These are phyloP conservation scores for Flaveria bidentis DNA, from an alignment of 129 eudicot genomes.

Conservation along the genomic window DNA sequence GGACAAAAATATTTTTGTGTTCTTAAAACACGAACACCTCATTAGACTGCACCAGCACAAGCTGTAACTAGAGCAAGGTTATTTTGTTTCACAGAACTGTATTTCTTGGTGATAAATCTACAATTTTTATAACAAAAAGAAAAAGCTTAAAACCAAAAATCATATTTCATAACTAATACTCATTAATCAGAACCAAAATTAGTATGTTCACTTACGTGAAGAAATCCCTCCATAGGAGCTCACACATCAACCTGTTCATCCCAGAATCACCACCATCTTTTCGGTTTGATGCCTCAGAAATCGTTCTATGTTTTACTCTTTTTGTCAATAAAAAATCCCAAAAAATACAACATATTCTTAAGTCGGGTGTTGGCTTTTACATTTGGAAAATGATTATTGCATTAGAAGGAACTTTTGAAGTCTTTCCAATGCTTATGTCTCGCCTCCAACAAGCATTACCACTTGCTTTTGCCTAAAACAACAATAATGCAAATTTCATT, in stretches of 20 bases:
- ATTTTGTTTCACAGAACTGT: constrained; percentile 68
- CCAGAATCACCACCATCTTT: constrained; percentile 76
- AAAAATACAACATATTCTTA: not conserved
- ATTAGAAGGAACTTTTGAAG: constrained; percentile 72
- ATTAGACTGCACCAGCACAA: constrained; percentile 70
- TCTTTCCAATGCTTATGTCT: constrained; percentile 85
- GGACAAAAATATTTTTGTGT: not conserved
- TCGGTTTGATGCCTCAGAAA: constrained; percentile 53
- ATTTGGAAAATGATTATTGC: constrained; percentile 22
- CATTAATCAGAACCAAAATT: not conserved
- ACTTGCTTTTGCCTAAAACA: constrained; percentile 65
- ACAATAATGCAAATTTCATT: not conserved
- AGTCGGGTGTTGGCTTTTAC: not conserved
- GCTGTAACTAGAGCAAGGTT: constrained; percentile 79
- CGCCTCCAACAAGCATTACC: constrained; percentile 88
- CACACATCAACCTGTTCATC: constrained; percentile 88
- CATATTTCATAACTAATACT: not conserved
- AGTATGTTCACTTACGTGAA: constrained; percentile 56
- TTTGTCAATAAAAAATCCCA: not conserved
- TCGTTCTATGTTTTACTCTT: constrained; percentile 54
- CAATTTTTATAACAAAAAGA: not conserved
- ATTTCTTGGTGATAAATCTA: constrained; percentile 85
- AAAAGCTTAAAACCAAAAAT: not conserved
- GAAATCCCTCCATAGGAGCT: constrained; percentile 96
- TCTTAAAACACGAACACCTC: constrained; percentile 29